Conservation (phyloP, 257 asterid species). For the Galeopsis tetrahit region DNA sequence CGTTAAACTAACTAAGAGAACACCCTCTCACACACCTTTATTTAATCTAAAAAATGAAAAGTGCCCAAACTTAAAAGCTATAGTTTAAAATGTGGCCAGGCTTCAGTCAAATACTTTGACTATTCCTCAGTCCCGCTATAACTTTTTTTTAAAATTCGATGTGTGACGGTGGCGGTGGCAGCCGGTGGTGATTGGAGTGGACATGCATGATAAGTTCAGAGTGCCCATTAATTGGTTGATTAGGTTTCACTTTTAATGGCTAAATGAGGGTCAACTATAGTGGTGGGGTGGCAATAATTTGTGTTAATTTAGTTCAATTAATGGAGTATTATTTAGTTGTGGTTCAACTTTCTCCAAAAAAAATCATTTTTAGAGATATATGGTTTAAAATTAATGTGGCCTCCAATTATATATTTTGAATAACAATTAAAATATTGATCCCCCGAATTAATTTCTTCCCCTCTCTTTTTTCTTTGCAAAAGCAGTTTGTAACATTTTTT, state of each 20-base stretch:
- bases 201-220: constrained; percentile 4
- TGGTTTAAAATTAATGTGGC: no score
- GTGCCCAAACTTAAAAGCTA: not conserved
- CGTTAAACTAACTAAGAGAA: not conserved
- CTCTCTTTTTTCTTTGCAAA: no score
- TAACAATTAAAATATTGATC: no score
- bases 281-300: constrained; percentile 21
- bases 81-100: constrained; percentile 10
- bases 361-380: no score
- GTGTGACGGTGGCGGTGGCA: no score
- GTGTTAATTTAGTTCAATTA: not conserved
- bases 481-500: no score
- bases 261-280: constrained; percentile 27
- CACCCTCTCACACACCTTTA: not conserved
- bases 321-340: not conserved
- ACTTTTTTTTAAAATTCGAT: no score
- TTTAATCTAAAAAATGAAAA: constrained; percentile 24
- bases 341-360: no score
- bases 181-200: no score
- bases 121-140: no score
- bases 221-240: constrained; percentile 32
- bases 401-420: no score
- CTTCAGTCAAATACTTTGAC: constrained; percentile 39
- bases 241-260: constrained; percentile 21
- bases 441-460: no score